Evolutionary conservation across 1,284 basidiomycete species (phyloP), one percentile per base, ranked within the genome.

Genomic region (Earliella scabrosa): DNA sequence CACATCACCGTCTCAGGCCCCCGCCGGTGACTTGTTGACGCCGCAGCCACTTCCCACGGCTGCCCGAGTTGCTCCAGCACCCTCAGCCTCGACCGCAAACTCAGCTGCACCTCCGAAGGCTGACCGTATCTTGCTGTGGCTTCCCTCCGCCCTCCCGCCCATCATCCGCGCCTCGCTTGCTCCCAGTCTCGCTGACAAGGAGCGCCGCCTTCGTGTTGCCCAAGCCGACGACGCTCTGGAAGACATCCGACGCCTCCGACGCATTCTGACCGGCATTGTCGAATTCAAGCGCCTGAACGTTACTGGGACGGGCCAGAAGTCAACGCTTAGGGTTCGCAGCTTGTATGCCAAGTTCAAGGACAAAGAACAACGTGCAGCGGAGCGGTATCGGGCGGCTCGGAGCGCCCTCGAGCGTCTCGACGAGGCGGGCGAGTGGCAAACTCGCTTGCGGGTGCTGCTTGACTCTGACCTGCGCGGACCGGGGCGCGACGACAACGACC

Each of bases 201-300:
- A 52, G 10, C 23, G 29, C 1, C 58, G 46, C 2, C 40, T 56
- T 2, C 67, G 71, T 10, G 60, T 61, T 20, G 71, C 67, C 1
- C 70, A 73, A 48, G 68, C 67, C 1, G 45, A 61, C 6, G 66
- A 65, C 4, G 46, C 56, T 0, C 64, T 76, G 0, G 63, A 67
- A 2, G 59, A 69, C 4, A 53, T 75, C 8, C 67, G 71, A 0
- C 60, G 58, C 7, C 60, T 67, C 0, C 65, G 75, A 2, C 65
- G 65, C 20, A 65, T 68, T 54, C 36, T 59, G 41, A 27, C 59
- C 34, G 34, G 49, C 3, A 46, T 59, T 44, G 11, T 39, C 2
- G 49, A 54, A 16, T 59, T 40, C 44, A 46, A 26, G 24, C 2
- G 36, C 9, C 26, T 50, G 13, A 54, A 54, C 26, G 44, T 54